phyloP scores from a whole-genome alignment of 768 basidiomycete genomes.

The Stropharia rugosoannulata region DNA sequence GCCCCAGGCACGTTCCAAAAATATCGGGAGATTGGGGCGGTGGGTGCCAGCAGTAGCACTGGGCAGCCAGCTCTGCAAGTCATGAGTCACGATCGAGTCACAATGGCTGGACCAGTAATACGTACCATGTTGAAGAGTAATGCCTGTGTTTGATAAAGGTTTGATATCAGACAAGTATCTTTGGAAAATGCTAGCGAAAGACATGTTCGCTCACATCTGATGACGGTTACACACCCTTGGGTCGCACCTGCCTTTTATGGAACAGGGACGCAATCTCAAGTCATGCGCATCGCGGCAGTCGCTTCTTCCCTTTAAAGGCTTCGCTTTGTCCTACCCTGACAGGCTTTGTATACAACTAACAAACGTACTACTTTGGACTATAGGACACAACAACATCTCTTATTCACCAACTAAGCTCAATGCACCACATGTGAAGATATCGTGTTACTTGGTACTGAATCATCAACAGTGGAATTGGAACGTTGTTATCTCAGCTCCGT shows the following conservation, averaged over 20 bases:
- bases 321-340: slow-evolving; percentile 27
- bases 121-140: not conserved
- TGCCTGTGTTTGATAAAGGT: not conserved
- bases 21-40: too few relatives aligned
- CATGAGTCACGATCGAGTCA: too few relatives aligned
- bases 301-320: slow-evolving; percentile 16
- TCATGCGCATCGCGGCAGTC: slow-evolving; percentile 11
- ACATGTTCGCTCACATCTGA: slow-evolving; percentile 11
- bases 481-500: too few relatives aligned
- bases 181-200: not conserved
- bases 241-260: slow-evolving; percentile 15
- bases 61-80: too few relatives aligned
- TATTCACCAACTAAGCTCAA: slow-evolving; percentile 1
- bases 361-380: slow-evolving; percentile 13
- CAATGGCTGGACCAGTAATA: too few relatives aligned
- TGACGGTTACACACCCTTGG: slow-evolving; percentile 8
- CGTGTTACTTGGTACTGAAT: not conserved
- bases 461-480: not conserved
- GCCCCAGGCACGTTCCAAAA: not conserved
- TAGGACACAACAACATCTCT: not conserved
- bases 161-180: not conserved
- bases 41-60: too few relatives aligned
- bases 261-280: slow-evolving; percentile 11
- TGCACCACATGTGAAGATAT: not conserved
- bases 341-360: slow-evolving; percentile 21